These are phyloP conservation scores for Phytopythium cucurbitacearum DNA, from an alignment of 352 stramenopile genomes.

Conservation along the genomic window DNA sequence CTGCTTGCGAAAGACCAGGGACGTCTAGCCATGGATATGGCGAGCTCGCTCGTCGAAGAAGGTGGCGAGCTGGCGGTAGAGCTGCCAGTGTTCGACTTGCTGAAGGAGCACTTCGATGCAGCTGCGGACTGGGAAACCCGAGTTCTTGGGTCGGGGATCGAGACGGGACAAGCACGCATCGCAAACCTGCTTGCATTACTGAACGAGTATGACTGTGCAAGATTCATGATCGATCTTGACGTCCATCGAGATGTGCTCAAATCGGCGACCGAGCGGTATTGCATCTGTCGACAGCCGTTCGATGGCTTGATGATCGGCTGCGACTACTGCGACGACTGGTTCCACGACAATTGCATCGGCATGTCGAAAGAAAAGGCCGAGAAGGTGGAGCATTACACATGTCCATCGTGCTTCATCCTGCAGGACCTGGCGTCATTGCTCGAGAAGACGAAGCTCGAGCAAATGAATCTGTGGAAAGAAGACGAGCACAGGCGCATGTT, in stretches of 20 bases:
- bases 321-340: constrained; percentile 88
- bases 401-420: constrained; percentile 91
- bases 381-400: constrained; percentile 95
- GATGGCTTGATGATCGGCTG: constrained; percentile 89
- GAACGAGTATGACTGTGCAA: constrained; percentile 76
- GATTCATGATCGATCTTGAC: constrained; percentile 80
- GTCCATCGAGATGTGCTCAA: constrained; percentile 89
- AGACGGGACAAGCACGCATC: constrained; percentile 75
- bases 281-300: constrained; percentile 88
- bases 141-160: constrained; percentile 69
- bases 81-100: constrained; percentile 61
- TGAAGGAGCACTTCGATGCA: constrained; percentile 80
- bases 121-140: constrained; percentile 78
- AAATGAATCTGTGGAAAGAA: constrained; percentile 62
- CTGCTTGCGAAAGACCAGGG: constrained; percentile 66
- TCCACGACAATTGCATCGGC: constrained; percentile 87
- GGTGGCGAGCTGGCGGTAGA: constrained; percentile 75
- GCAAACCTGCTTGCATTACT: constrained; percentile 59
- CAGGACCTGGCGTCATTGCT: constrained; percentile 77
- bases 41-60: constrained; percentile 74
- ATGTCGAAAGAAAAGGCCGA: constrained; percentile 92
- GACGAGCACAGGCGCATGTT: constrained; percentile 82
- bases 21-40: constrained; percentile 55
- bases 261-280: constrained; percentile 90
- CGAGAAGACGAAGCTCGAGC: constrained; percentile 36